Conservation (phyloP, 306 rosid genomes). For the Glycine soja region DNA sequence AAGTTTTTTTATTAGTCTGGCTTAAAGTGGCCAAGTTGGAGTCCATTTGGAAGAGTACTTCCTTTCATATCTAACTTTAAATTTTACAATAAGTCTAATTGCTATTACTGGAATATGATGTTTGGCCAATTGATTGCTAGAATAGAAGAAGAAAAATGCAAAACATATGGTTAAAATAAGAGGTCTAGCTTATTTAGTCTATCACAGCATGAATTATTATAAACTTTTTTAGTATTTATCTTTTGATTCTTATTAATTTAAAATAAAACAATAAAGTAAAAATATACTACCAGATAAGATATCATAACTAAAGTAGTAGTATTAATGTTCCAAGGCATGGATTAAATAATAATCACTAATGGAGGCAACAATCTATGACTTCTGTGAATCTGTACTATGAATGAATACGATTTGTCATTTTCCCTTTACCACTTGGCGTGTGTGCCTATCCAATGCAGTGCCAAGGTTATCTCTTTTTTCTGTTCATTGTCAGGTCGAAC, state of each 20-base stretch:
- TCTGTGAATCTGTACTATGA: conserved; percentile 12
- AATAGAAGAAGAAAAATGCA: too few relatives aligned
- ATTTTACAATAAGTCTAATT: not conserved
- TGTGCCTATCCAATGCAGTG: conserved; percentile 34
- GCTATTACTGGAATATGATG: not conserved
- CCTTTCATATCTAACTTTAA: not conserved
- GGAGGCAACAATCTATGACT: conserved; percentile 11
- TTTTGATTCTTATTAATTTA: too few relatives aligned
- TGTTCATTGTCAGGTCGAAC: conserved; percentile 56
- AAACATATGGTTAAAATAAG: too few relatives aligned
- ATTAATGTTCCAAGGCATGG: conserved; percentile 4
- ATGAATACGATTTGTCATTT: conserved; percentile 46
- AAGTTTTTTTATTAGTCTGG: too few relatives aligned
- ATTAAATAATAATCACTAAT: not conserved
- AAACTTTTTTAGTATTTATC: too few relatives aligned
- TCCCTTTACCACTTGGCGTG: conserved; percentile 31
- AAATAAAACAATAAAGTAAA: not conserved
- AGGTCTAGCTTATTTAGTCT: too few relatives aligned
- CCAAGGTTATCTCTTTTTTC: not conserved
- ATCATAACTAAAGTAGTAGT: not conserved
- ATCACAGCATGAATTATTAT: too few relatives aligned
- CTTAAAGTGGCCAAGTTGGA: too few relatives aligned
- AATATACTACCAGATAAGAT: not conserved
- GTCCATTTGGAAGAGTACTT: too few relatives aligned
- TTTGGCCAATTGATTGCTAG: too few relatives aligned